phyloP scores from a whole-genome alignment of 2,329 filamentous ascomycete species.

The Dothistroma septosporum region DNA sequence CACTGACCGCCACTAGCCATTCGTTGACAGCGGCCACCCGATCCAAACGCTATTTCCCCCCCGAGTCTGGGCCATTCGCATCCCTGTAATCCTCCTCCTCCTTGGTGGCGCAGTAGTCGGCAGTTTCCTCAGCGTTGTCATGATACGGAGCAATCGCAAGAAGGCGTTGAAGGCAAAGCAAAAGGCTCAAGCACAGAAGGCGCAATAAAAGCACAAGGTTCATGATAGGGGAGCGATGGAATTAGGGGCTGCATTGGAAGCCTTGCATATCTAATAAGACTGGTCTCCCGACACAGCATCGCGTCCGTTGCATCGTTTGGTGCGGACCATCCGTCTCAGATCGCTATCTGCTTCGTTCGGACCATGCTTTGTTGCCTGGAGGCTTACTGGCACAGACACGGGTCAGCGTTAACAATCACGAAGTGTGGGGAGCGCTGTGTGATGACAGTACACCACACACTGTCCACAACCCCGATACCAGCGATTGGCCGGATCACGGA shows the following conservation, averaged over 20 bases:
- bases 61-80: constrained; percentile 97
- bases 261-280: background rate
- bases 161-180: constrained; percentile 91
- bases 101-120: constrained; percentile 90
- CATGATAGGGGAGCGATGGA: background rate
- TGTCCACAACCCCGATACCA: background rate
- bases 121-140: constrained; percentile 91
- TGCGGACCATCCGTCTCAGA: background rate
- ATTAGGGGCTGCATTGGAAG: constrained; percentile 1
- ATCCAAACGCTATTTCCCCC: constrained; percentile 94
- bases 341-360: background rate
- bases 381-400: background rate
- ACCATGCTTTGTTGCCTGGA: background rate
- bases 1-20: constrained; percentile 62
- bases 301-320: background rate
- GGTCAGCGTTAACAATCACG: background rate
- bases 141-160: constrained; percentile 98
- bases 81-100: constrained; percentile 93
- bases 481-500: background rate
- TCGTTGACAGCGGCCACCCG: constrained; percentile 90
- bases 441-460: background rate
- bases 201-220: constrained; percentile 45
- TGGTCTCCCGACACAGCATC: background rate
- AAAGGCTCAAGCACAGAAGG: constrained; percentile 62
- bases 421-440: background rate